Percentiles rank a stretch among this genome's conserved stretches.
Conservation (phyloP, 768 basidiomycete genomes). For the Clitopilus passeckerianus region DNA sequence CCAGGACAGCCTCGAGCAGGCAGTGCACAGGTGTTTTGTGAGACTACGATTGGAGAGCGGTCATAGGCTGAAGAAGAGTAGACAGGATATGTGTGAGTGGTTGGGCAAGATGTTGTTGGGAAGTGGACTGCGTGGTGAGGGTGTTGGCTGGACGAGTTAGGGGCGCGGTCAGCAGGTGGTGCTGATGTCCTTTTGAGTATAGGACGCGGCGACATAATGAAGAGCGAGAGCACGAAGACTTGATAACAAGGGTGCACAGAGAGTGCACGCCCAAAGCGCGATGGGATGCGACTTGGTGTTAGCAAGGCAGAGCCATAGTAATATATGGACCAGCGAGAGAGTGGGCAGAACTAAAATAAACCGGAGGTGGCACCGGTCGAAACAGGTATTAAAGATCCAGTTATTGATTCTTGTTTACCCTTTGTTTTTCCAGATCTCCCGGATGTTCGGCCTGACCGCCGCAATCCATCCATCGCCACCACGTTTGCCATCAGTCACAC, state of each 20-base stretch:
- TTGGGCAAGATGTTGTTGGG: slow-evolving; percentile 48
- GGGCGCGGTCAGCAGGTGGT: slow-evolving; percentile 17
- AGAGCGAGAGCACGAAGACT: slow-evolving; percentile 1
- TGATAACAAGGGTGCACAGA: slow-evolving; percentile 1
- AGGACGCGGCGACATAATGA: slow-evolving; percentile 40
- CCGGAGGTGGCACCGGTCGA: background rate
- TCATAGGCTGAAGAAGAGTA: slow-evolving; percentile 67
- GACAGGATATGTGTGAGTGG: slow-evolving; percentile 38
- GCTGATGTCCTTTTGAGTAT: slow-evolving; percentile 41
- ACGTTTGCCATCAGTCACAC: background rate
- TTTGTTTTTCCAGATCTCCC: slow-evolving; percentile 5
- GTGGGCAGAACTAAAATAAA: slow-evolving; percentile 7
- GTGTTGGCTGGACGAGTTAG: slow-evolving; percentile 19
- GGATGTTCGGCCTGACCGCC: slow-evolving; percentile 6
- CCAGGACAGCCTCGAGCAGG: slow-evolving; percentile 78
- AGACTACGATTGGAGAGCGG: slow-evolving; percentile 72
- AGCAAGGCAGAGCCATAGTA: slow-evolving; percentile 11
- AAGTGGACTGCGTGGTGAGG: slow-evolving; percentile 40
- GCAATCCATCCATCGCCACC: slow-evolving; percentile 4
- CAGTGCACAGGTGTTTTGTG: slow-evolving; percentile 68
- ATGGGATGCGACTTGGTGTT: slow-evolving; percentile 7
- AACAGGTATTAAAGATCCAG: slow-evolving; percentile 3
- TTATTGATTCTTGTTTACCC: slow-evolving; percentile 13
- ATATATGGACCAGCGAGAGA: slow-evolving; percentile 3
- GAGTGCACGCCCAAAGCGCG: background rate